phyloP scores from a whole-genome alignment of 2,329 filamentous ascomycete genomes.

The Albifimbria verrucaria region DNA sequence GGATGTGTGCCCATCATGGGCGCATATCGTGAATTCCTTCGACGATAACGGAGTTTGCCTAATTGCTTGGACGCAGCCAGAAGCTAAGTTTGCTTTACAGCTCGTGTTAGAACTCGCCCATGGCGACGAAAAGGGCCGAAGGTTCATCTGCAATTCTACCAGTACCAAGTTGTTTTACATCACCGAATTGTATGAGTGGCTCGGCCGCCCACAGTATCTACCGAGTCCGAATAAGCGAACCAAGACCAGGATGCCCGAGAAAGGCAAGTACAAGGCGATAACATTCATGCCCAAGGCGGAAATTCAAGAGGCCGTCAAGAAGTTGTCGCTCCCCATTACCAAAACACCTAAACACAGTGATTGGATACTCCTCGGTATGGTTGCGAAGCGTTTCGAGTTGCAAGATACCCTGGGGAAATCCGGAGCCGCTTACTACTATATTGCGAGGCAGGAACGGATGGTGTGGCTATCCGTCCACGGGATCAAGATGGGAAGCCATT shows the following conservation, averaged over 20 bases:
- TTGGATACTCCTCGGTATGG: slow-evolving; percentile 13
- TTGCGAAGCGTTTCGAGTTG: slow-evolving; percentile 9
- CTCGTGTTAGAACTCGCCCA: slow-evolving; percentile 8
- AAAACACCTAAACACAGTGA: slow-evolving; percentile 7
- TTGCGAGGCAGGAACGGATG: not conserved
- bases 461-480: not conserved
- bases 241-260: not conserved
- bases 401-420: not conserved
- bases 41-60: no score
- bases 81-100: slow-evolving; percentile 5
- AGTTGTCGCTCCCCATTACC: not conserved
- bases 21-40: no score
- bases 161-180: slow-evolving; percentile 13
- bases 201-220: slow-evolving; percentile 4
- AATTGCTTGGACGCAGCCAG: not conserved
- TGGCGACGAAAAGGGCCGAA: not conserved
- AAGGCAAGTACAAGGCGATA: not conserved
- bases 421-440: slow-evolving; percentile 3
- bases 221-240: not conserved
- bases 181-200: slow-evolving; percentile 6
- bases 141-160: not conserved
- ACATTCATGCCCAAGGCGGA: slow-evolving; percentile 3
- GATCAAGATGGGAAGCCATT: not conserved
- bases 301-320: slow-evolving; percentile 3
- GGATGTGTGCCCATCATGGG: no score